phyloP scores from a whole-genome alignment of 176 grass and related monocot genomes.

The Leersia perrieri region DNA sequence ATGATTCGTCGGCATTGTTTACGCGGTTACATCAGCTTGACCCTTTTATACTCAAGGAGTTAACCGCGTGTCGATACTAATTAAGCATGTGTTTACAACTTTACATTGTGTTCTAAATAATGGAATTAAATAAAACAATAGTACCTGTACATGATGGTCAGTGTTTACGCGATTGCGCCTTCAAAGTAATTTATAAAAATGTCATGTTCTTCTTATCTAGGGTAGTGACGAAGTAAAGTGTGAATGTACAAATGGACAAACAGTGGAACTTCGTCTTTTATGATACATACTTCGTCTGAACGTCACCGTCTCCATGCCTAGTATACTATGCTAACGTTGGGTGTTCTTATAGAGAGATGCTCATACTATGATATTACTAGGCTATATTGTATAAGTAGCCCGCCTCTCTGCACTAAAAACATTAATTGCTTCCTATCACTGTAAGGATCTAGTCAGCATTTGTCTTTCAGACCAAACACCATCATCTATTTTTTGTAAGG shows the following conservation, averaged over 20 bases:
- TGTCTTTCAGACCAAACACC: not conserved
- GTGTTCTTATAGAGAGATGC: not conserved
- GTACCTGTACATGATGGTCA: too few relatives aligned
- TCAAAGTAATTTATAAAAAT: too few relatives aligned
- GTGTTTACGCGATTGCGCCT: too few relatives aligned
- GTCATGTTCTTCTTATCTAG: not conserved
- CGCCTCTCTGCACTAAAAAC: not conserved
- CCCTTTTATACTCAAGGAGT: too few relatives aligned
- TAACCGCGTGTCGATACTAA: too few relatives aligned
- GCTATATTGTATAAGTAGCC: too few relatives aligned
- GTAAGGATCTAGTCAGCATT: slow-evolving; percentile 9
- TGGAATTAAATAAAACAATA: too few relatives aligned
- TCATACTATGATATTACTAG: not conserved
- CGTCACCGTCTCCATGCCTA: not conserved
- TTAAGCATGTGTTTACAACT: too few relatives aligned
- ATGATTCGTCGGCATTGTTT: not conserved
- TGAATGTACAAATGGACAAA: not conserved
- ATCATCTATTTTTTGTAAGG: too few relatives aligned
- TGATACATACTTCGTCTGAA: too few relatives aligned
- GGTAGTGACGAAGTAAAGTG: not conserved
- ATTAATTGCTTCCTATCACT: not conserved
- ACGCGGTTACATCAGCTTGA: not conserved
- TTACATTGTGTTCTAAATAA: too few relatives aligned
- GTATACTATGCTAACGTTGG: not conserved
- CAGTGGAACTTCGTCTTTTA: not conserved